phyloP scores from a whole-genome alignment of 495 filamentous ascomycete genomes.

The Penicillium nucicola region DNA sequence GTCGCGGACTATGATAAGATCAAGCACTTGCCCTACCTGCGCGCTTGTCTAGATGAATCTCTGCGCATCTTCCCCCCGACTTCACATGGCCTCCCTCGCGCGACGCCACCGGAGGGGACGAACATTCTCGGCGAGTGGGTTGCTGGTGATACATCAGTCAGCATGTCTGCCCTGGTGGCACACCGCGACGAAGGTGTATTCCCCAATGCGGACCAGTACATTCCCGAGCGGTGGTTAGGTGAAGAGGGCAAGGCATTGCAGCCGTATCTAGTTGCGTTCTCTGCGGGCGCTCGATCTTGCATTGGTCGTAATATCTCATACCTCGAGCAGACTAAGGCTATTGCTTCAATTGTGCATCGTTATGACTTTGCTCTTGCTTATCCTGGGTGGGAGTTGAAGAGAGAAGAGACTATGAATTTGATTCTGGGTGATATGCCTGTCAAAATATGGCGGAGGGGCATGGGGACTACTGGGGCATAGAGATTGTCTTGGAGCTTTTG shows the following conservation, averaged over 20 bases:
- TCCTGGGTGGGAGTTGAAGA: slow-evolving; percentile 35
- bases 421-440: slow-evolving; percentile 38
- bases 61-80: slow-evolving; percentile 43
- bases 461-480: slow-evolving; percentile 6
- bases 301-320: slow-evolving; percentile 46
- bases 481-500: not conserved
- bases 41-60: slow-evolving; percentile 46
- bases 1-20: slow-evolving; percentile 45
- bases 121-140: slow-evolving; percentile 39
- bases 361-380: slow-evolving; percentile 41
- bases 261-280: slow-evolving; percentile 42
- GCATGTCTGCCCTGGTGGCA: slow-evolving; percentile 29
- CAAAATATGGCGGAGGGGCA: slow-evolving; percentile 35
- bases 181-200: slow-evolving; percentile 32
- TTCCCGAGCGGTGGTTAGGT: slow-evolving; percentile 36
- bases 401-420: slow-evolving; percentile 41
- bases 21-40: slow-evolving; percentile 39
- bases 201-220: slow-evolving; percentile 28
- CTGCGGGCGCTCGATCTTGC: slow-evolving; percentile 39
- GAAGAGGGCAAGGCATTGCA: slow-evolving; percentile 40
- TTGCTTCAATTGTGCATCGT: slow-evolving; percentile 42
- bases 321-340: slow-evolving; percentile 40
- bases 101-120: slow-evolving; percentile 34
- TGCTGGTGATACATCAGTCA: slow-evolving; percentile 31
- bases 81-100: slow-evolving; percentile 32